phyloP scores from a whole-genome alignment of 2,329 filamentous ascomycete species.

The Trichoderma guizhouense region DNA sequence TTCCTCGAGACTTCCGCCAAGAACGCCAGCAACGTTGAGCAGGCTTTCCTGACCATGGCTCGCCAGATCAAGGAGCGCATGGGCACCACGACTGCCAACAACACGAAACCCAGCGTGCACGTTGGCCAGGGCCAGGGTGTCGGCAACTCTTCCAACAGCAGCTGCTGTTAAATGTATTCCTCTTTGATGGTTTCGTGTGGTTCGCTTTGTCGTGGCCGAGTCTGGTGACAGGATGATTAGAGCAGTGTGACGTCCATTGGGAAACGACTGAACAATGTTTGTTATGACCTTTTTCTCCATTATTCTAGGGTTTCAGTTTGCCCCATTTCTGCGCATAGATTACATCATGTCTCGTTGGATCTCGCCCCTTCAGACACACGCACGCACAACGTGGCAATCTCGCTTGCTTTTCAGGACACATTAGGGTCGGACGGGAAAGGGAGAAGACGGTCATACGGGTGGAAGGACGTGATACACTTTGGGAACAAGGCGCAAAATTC shows the following conservation, averaged over 20 bases:
- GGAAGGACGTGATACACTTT: slow-evolving; percentile 17
- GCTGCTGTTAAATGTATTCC: slow-evolving; percentile 72
- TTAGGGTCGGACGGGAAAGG: slow-evolving; percentile 18
- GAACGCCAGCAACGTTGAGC: slow-evolving; percentile 99
- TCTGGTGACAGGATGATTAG: slow-evolving; percentile 18
- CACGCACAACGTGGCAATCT: slow-evolving; percentile 17
- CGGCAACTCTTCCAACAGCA: slow-evolving; percentile 76
- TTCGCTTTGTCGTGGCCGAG: slow-evolving; percentile 19
- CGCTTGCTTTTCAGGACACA: slow-evolving; percentile 18
- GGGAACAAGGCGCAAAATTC: slow-evolving; percentile 14
- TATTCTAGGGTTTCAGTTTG: slow-evolving; percentile 23
- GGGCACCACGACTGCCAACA: slow-evolving; percentile 91
- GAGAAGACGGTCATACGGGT: slow-evolving; percentile 13
- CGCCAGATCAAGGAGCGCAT: slow-evolving; percentile 99
- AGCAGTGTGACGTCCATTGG: slow-evolving; percentile 25
- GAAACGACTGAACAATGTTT: slow-evolving; percentile 33
- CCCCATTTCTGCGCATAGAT: slow-evolving; percentile 35
- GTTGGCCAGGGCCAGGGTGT: slow-evolving; percentile 94
- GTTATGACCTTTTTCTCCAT: slow-evolving; percentile 29
- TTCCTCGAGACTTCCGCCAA: slow-evolving; percentile 99
- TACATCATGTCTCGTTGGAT: slow-evolving; percentile 35
- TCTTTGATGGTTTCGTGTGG: slow-evolving; percentile 7
- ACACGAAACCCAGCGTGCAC: slow-evolving; percentile 97
- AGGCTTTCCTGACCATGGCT: slow-evolving; percentile 99
- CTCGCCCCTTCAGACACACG: slow-evolving; percentile 25